Evolutionary conservation across 169 alveolate species (phyloP).

Genomic region (Plasmodium vinckei): DNA sequence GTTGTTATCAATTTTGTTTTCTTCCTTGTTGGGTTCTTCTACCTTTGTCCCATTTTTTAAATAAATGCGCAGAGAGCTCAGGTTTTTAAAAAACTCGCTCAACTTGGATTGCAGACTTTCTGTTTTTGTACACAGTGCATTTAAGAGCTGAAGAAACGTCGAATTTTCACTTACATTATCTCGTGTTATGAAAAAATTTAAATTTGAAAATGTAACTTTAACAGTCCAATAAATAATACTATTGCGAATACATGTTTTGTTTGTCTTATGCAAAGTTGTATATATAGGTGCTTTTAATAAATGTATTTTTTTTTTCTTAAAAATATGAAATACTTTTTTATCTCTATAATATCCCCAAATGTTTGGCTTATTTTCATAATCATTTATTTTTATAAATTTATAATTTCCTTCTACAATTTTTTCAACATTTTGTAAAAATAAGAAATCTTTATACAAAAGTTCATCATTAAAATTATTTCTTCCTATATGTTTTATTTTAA

Average conservation of each 20-base stretch:
- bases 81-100: neutral
- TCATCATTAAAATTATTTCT: constrained; percentile 21
- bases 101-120: neutral
- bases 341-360: constrained; percentile 14
- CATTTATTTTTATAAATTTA: constrained; percentile 21
- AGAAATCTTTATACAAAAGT: constrained; percentile 27
- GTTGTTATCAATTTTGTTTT: neutral
- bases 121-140: neutral
- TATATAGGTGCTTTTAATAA: constrained; percentile 59
- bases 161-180: constrained; percentile 20
- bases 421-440: constrained; percentile 20
- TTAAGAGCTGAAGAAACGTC: constrained; percentile 13
- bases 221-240: constrained; percentile 15
- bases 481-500: constrained; percentile 31
- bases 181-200: neutral
- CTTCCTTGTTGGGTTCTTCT: neutral
- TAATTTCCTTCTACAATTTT: constrained; percentile 37
- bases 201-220: constrained; percentile 25
- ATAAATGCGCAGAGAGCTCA: constrained; percentile 12
- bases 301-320: constrained; percentile 27
- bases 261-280: constrained; percentile 30
- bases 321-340: constrained; percentile 6
- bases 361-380: constrained; percentile 16
- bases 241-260: constrained; percentile 18
- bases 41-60: neutral